Conservation (phyloP, 2,329 filamentous ascomycete genomes). For the Penicillium digitatum region DNA sequence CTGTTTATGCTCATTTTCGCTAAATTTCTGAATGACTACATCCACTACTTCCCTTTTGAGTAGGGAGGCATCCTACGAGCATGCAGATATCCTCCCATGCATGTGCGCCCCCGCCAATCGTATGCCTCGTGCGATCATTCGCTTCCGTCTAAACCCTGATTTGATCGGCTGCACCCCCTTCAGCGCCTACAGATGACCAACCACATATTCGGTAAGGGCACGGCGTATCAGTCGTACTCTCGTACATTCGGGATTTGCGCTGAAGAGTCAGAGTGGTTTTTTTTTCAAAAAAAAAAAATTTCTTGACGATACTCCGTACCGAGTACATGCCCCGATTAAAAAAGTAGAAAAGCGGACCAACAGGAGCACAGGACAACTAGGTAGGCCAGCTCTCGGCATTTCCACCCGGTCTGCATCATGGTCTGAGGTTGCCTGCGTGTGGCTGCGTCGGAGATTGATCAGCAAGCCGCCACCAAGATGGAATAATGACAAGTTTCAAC, state of each 20-base stretch:
- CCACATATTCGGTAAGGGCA: slow-evolving; percentile 5
- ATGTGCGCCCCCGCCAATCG: slow-evolving; percentile 10
- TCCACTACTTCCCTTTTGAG: slow-evolving; percentile 4
- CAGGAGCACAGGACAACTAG: slow-evolving; percentile 20
- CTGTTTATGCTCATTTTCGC: slow-evolving; percentile 2
- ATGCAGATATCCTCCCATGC: slow-evolving; percentile 12
- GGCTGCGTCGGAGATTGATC: slow-evolving; percentile 18
- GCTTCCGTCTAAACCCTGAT: slow-evolving; percentile 7
- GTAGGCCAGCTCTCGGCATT: slow-evolving; percentile 19
- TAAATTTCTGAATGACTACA: slow-evolving; percentile 9
- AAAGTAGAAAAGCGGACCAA: slow-evolving; percentile 18
- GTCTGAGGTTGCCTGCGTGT: slow-evolving; percentile 15
- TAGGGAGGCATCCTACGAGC: slow-evolving; percentile 2
- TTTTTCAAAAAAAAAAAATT: background rate
- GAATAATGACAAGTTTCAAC: slow-evolving; percentile 6
- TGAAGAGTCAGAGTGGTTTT: background rate
- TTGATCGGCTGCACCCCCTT: slow-evolving; percentile 11
- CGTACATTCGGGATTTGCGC: background rate
- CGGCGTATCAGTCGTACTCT: background rate
- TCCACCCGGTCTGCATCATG: slow-evolving; percentile 21
- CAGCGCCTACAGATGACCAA: slow-evolving; percentile 12
- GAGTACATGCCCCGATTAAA: background rate
- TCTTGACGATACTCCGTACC: background rate
- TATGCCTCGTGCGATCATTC: slow-evolving; percentile 11
- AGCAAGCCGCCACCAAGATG: slow-evolving; percentile 8